phyloP scores from a whole-genome alignment of 768 basidiomycete genomes.

The Lanmaoa rubissima region DNA sequence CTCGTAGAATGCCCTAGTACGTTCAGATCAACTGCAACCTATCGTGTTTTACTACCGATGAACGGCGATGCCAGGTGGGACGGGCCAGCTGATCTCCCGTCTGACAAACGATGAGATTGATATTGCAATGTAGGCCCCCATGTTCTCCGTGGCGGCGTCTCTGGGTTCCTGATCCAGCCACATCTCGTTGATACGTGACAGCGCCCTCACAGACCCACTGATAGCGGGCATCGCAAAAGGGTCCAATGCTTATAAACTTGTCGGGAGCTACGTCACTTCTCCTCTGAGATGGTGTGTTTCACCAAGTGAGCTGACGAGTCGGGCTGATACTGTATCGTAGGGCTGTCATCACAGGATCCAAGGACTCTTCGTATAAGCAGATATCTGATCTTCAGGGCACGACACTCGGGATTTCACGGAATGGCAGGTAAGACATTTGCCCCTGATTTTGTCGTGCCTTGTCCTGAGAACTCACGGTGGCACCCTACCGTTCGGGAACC shows the following conservation, averaged over 20 bases:
- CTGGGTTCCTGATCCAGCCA: not conserved
- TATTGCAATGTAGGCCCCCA: conserved; percentile 63
- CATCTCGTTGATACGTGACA: conserved; percentile 24
- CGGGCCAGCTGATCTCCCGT: conserved; percentile 77
- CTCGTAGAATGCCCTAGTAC: conserved; percentile 88
- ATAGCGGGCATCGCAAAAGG: conserved; percentile 94
- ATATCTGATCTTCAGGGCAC: conserved; percentile 78
- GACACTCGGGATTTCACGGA: conserved; percentile 84
- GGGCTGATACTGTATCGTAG: conserved; percentile 35
- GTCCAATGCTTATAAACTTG: conserved; percentile 81
- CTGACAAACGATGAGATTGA: conserved; percentile 77
- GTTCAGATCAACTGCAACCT: conserved; percentile 8
- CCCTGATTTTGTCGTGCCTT: not conserved
- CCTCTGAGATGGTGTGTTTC: conserved; percentile 76
- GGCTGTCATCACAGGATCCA: conserved; percentile 87
- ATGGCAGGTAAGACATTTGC: conserved; percentile 59
- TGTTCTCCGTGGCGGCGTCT: conserved; percentile 1
- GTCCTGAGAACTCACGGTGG: not conserved
- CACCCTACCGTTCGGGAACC: not conserved
- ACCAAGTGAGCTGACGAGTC: too few relatives aligned
- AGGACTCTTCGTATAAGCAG: conserved; percentile 61
- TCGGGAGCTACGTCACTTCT: conserved; percentile 88
- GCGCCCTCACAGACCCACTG: conserved; percentile 86
- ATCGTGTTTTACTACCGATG: conserved; percentile 21
- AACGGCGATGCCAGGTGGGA: conserved; percentile 56